Percentiles rank a stretch among this genome's conserved stretches.
These are phyloP conservation scores for Haematococcus sp. DNA, from an alignment of 139 green algal genomes.

Conservation along the genomic window DNA sequence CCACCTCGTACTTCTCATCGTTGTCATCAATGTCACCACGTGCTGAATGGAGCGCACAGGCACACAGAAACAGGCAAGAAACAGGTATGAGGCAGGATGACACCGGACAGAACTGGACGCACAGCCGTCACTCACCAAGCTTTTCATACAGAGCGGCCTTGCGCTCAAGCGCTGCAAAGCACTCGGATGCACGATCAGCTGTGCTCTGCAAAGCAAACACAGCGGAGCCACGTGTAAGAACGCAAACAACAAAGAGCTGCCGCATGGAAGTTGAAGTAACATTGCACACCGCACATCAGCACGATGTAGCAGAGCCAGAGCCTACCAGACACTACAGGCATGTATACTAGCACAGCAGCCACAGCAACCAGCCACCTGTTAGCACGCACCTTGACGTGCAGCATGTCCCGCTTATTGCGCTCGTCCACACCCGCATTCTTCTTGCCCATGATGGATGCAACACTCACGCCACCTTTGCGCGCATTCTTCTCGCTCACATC, in stretches of 20 bases:
- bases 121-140: conserved; percentile 51
- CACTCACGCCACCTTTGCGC: conserved; percentile 3
- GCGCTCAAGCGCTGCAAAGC: conserved; percentile 65
- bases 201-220: conserved; percentile 10
- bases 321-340: no score
- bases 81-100: no score
- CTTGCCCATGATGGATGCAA: conserved; percentile 27
- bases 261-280: no score
- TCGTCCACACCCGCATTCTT: conserved; percentile 70
- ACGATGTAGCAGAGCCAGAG: no score
- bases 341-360: no score
- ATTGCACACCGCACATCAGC: no score
- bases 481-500: conserved; percentile 11
- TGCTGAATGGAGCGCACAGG: conserved; percentile 11
- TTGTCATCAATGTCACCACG: conserved; percentile 47
- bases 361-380: no score
- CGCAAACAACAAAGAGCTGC: no score
- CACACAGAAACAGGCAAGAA: background rate
- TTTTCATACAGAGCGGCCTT: conserved; percentile 82
- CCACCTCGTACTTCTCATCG: conserved; percentile 73
- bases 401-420: conserved; percentile 52
- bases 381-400: conserved; percentile 60
- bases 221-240: no score
- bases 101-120: no score
- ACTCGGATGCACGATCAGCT: conserved; percentile 26